phyloP scores from a whole-genome alignment of 164 flowering plant species.

The grape (Vitis vinifera) region DNA sequence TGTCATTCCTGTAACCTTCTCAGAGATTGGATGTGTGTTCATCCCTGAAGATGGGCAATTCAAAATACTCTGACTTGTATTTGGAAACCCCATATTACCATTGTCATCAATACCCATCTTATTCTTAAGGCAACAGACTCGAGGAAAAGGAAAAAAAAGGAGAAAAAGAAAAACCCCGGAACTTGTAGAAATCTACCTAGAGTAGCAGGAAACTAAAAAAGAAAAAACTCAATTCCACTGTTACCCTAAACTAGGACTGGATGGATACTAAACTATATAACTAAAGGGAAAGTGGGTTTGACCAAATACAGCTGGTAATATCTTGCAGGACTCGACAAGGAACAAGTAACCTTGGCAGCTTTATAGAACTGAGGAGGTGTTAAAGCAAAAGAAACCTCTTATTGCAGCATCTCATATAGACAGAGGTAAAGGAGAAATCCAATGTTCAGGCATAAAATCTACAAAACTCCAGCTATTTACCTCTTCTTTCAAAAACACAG shows the following conservation, averaged over 20 bases:
- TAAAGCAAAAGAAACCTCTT: conserved; percentile 68
- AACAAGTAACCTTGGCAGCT: conserved; percentile 77
- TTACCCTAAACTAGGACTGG: conserved; percentile 16
- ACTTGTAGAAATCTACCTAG: neutral
- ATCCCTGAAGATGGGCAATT: conserved; percentile 41
- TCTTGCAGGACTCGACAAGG: conserved; percentile 86
- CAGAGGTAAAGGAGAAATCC: conserved; percentile 49
- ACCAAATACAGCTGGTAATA: conserved; percentile 51
- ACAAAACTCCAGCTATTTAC: conserved; percentile 30
- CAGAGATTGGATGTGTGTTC: conserved; percentile 28
- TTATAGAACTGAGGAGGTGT: conserved; percentile 50
- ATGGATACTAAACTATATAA: conserved; percentile 17
- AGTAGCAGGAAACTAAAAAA: too few relatives aligned
- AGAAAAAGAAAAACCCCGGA: conserved; percentile 1
- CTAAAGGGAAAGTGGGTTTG: conserved; percentile 56
- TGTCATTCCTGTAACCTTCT: conserved; percentile 32
- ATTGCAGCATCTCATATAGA: conserved; percentile 53
- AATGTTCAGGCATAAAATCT: conserved; percentile 71
- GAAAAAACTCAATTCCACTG: conserved; percentile 23
- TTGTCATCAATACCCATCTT: conserved; percentile 50
- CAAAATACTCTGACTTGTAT: conserved; percentile 29
- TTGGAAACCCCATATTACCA: conserved; percentile 52
- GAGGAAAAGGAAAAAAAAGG: too few relatives aligned
- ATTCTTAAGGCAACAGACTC: conserved; percentile 4
- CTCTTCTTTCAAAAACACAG: conserved; percentile 31